These are phyloP conservation scores for Solanum appendiculatum DNA, from an alignment of 257 asterid genomes.

Conservation along the genomic window DNA sequence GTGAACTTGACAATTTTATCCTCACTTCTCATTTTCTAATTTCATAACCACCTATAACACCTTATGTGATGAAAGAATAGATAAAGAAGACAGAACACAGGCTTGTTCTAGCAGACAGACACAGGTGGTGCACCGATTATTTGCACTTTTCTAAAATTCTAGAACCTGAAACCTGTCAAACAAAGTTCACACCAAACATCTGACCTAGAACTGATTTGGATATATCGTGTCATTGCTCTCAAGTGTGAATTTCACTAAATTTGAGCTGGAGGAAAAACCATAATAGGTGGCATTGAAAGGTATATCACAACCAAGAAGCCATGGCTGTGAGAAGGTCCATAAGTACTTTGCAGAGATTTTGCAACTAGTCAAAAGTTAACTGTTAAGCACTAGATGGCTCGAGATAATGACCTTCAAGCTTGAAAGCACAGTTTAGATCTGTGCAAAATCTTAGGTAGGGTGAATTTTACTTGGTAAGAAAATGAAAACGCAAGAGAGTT, in stretches of 20 bases:
- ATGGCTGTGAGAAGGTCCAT: background rate
- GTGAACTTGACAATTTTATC: background rate
- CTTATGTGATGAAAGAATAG: background rate
- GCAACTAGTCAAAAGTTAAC: background rate
- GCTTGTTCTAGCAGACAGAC: background rate
- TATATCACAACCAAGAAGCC: background rate
- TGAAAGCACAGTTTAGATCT: background rate
- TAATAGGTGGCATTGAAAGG: background rate
- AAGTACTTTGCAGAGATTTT: background rate
- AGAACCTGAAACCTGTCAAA: background rate
- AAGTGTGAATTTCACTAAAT: background rate
- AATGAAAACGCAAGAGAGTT: background rate
- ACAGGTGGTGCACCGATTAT: background rate
- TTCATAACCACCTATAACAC: background rate
- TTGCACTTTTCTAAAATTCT: background rate
- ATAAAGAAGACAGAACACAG: background rate
- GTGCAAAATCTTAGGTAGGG: background rate
- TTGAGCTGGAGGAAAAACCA: background rate
- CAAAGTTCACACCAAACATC: background rate
- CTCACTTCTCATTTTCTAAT: background rate
- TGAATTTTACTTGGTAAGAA: background rate
- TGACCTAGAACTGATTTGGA: background rate
- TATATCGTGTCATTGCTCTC: background rate
- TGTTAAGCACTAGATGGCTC: background rate
- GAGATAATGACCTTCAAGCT: background rate